phyloP scores from a whole-genome alignment of 768 basidiomycete species.

The Tricholoma sp. region DNA sequence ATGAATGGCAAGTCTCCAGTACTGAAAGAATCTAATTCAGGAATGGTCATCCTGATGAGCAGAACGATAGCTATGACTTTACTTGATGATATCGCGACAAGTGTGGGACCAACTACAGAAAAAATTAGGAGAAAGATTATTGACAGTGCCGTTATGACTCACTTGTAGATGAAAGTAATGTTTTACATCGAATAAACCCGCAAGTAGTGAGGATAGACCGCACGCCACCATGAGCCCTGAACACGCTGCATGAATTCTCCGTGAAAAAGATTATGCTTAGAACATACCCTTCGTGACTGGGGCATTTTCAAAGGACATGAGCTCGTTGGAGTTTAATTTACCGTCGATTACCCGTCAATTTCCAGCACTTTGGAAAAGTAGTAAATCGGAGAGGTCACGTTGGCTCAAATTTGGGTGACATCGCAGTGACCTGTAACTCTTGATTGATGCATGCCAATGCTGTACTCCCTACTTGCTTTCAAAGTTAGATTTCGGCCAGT shows the following conservation, averaged over 20 bases:
- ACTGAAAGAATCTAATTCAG: constrained; percentile 47
- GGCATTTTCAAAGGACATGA: constrained; percentile 80
- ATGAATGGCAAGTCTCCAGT: constrained; percentile 76
- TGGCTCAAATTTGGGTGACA: too few species aligned
- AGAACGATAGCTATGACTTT: constrained; percentile 14
- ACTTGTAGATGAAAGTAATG: constrained; percentile 86
- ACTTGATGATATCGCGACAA: constrained; percentile 90
- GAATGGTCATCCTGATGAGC: constrained; percentile 18
- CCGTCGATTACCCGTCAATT: too few species aligned
- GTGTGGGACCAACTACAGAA: constrained; percentile 71
- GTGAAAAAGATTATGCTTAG: background rate
- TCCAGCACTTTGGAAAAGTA: too few species aligned
- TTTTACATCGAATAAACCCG: constrained; percentile 80
- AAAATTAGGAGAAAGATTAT: constrained; percentile 9
- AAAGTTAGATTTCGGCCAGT: too few species aligned
- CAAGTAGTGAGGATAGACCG: constrained; percentile 67
- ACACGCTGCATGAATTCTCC: constrained; percentile 3
- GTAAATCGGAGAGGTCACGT: too few species aligned
- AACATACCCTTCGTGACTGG: constrained; percentile 74
- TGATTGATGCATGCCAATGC: too few species aligned
- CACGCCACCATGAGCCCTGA: constrained; percentile 73
- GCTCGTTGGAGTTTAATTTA: background rate
- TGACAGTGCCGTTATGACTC: constrained; percentile 14
- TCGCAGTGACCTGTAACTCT: too few species aligned
- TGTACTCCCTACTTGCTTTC: too few species aligned